phyloP scores from a whole-genome alignment of 257 asterid species.

The Solanum virginianum region DNA sequence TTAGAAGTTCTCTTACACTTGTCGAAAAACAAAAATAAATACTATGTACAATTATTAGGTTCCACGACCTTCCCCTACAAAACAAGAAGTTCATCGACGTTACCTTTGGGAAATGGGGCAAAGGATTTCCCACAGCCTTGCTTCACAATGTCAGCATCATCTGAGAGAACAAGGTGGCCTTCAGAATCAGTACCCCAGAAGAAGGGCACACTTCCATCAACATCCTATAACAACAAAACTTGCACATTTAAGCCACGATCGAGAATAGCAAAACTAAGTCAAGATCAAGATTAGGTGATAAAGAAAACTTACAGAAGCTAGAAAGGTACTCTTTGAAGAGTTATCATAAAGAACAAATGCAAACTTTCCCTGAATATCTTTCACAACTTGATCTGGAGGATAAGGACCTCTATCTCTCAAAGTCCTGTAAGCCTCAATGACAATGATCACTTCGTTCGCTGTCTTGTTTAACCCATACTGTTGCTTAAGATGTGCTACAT shows the following conservation, averaged over 20 bases:
- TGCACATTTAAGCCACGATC: not conserved
- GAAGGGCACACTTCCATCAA: slow-evolving; percentile 71
- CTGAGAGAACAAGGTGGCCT: slow-evolving; percentile 73
- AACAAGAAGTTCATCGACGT: not conserved
- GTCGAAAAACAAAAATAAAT: not conserved
- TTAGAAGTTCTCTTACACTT: not conserved
- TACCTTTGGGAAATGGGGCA: slow-evolving; percentile 96
- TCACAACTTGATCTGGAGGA: slow-evolving; percentile 91
- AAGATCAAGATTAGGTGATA: not conserved
- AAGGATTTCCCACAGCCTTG: slow-evolving; percentile 84
- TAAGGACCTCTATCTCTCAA: slow-evolving; percentile 94
- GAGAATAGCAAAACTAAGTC: not conserved
- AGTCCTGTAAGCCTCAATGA: slow-evolving; percentile 86
- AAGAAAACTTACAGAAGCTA: slow-evolving; percentile 57
- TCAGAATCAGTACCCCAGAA: slow-evolving; percentile 91
- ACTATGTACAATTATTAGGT: not conserved
- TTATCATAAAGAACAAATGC: slow-evolving; percentile 67
- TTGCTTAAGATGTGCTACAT: slow-evolving; percentile 83
- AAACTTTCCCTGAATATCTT: slow-evolving; percentile 73
- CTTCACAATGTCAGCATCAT: slow-evolving; percentile 63
- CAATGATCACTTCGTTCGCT: slow-evolving; percentile 62
- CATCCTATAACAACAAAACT: slow-evolving; percentile 30
- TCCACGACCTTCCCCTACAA: not conserved
- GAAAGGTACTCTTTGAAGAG: slow-evolving; percentile 41
- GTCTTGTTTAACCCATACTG: slow-evolving; percentile 76